Percentiles rank a stretch among this genome's conserved stretches.
phyloP scores from a whole-genome alignment of 2,329 filamentous ascomycete genomes.

The Pestalotiopsis sp. region DNA sequence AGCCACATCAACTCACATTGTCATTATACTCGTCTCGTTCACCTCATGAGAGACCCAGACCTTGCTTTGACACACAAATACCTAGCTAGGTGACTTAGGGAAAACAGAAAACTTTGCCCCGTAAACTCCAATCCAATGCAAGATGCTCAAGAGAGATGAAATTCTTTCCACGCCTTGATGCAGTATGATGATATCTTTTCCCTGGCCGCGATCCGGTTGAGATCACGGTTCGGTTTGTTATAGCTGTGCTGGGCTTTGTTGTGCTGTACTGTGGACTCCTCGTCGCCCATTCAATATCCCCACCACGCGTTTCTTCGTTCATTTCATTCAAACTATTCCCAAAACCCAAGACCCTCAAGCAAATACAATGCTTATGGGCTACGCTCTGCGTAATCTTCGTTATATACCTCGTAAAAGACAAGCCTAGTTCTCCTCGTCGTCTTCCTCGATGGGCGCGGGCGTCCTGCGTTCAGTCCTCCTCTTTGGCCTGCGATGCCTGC shows the following conservation, averaged over 20 bases:
- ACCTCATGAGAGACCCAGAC: neutral
- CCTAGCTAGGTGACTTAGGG: too few relatives aligned
- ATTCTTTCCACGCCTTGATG: neutral
- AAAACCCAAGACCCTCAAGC: neutral
- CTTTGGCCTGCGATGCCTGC: slow-evolving; percentile 68
- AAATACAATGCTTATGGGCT: neutral
- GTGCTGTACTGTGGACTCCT: neutral
- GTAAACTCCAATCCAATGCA: neutral
- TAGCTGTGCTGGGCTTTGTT: too few relatives aligned
- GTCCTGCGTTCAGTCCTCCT: slow-evolving; percentile 70
- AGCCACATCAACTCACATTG: neutral
- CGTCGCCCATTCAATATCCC: neutral
- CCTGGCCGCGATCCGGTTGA: neutral
- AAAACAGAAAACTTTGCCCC: neutral
- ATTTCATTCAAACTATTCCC: neutral
- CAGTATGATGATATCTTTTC: neutral
- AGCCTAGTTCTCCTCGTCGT: slow-evolving; percentile 49
- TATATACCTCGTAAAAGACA: neutral
- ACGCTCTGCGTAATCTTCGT: neutral
- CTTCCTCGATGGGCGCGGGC: slow-evolving; percentile 73
- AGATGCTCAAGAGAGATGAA: neutral
- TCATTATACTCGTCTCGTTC: neutral
- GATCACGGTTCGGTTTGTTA: neutral
- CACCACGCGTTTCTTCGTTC: neutral
- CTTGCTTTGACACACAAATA: too few relatives aligned